Conservation (phyloP, 768 basidiomycete species). For the Amanita thiersii region DNA sequence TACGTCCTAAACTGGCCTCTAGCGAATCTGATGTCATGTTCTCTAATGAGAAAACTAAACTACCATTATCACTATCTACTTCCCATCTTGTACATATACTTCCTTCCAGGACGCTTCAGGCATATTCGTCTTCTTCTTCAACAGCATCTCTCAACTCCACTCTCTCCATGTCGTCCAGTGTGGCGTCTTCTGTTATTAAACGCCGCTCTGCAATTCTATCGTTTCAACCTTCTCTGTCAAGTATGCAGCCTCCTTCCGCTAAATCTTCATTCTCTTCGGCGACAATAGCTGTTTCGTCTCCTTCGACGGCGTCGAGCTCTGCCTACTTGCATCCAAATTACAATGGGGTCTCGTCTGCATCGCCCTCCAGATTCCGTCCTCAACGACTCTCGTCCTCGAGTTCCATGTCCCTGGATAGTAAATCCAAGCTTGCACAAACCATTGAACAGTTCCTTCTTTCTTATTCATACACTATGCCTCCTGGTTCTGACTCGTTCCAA, state of each 20-base stretch:
- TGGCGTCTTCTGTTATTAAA: too few species aligned
- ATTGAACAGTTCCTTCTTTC: conserved; percentile 30
- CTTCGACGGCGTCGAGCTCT: too few species aligned
- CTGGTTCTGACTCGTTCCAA: not conserved
- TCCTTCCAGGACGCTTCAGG: not conserved
- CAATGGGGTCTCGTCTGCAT: too few species aligned
- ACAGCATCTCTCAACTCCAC: not conserved
- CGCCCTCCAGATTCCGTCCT: not conserved
- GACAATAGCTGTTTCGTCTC: too few species aligned
- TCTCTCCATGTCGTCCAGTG: too few species aligned
- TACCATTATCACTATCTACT: not conserved
- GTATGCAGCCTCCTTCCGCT: too few species aligned
- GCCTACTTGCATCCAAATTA: too few species aligned
- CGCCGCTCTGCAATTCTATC: too few species aligned
- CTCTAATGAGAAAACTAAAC: not conserved
- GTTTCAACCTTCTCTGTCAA: too few species aligned
- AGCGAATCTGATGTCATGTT: not conserved
- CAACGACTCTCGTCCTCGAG: conserved; percentile 5
- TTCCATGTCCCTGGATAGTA: conserved; percentile 12
- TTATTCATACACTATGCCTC: conserved; percentile 20
- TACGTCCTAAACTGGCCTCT: conserved; percentile 2
- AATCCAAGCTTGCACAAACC: conserved; percentile 26
- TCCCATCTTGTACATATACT: conserved; percentile 11
- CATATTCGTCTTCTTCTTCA: not conserved
- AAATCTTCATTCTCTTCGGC: too few species aligned